Evolutionary conservation across 306 rosid genomes (phyloP), one percentile per base, ranked within the genome.

Genomic region (Quercus parvula): DNA sequence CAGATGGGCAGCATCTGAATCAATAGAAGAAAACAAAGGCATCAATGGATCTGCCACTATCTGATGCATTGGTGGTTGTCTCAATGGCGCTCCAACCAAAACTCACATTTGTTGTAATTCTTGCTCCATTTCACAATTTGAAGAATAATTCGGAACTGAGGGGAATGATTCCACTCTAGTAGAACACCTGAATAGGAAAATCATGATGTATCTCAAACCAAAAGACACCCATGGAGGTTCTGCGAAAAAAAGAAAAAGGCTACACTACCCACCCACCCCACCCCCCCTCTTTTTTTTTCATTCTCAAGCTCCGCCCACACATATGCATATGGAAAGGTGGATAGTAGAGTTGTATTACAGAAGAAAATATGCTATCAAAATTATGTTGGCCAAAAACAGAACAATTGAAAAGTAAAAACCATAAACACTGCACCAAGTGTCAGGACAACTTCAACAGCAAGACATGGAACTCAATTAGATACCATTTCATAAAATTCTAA

Each of bases 101-200:
- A 95, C 87, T 74, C 97, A 87, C 96, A 95, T 89, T 58, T 78
- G 89, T 91, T 93, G 99, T 71, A 93, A 79, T 84, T 93, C 99
- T 1, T 88, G 78, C 82, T 90, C 88, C 38, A 59, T 81, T 81
- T 84, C 97, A 76, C 78, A 73, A 77, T 83, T 76, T 46, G 90
- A 88, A 77, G 90, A 89, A 78, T 86, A 89, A 25, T 81, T 83
- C 79, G 99, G 97, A 76, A 87, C 89, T 27, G 90, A 75, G 58
- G 98, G 97, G 81, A 85, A 91, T 28, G 92, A 88, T 72, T 95
- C 99, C 52, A 95, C 94, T 19, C 91, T 84, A 58, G 99, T 95
- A 69, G 99, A 86, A 81, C 96, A 95, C 98, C 99, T 95, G 77
- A 71, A 77, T 7, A 56, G 27, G 44, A 63, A 56, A 71, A 78